A percentile compares a stretch with the other conserved stretches of the same genome.
These are phyloP conservation scores for Cinchona pubescens DNA, from an alignment of 257 asterid genomes.

Conservation along the genomic window DNA sequence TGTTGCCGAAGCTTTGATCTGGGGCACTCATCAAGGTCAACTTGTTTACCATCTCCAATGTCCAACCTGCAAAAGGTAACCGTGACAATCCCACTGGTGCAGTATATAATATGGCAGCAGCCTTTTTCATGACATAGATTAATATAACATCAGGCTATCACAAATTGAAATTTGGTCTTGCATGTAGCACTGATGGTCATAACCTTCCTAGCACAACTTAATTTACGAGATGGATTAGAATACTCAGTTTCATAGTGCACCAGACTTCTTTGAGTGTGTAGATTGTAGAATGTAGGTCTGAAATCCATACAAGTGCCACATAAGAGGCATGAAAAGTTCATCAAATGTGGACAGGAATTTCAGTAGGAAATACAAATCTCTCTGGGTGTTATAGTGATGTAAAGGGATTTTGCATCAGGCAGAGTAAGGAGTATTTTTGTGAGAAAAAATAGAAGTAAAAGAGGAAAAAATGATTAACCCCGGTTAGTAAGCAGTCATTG, in stretches of 20 bases:
- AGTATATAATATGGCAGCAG: background rate
- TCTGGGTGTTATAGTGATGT: background rate
- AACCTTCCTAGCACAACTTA: background rate
- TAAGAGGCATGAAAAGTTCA: background rate
- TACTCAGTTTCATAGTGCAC: background rate
- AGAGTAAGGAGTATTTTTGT: background rate
- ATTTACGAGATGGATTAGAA: background rate
- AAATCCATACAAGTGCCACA: background rate
- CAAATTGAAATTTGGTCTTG: too few relatives aligned
- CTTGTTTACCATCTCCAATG: slow-evolving; percentile 33
- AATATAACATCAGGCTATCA: background rate
- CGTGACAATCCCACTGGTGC: background rate
- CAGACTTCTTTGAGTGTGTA: background rate
- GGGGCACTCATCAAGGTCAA: slow-evolving; percentile 21
- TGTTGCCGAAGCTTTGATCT: slow-evolving; percentile 29
- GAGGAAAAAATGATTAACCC: background rate
- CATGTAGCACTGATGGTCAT: background rate
- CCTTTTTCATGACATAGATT: background rate
- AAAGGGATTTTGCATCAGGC: background rate
- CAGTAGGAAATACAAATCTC: background rate
- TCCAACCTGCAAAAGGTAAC: slow-evolving; percentile 30
- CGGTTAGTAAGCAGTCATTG: background rate
- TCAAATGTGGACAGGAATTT: background rate
- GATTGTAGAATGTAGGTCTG: background rate
- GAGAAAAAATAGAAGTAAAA: background rate